Evolutionary conservation across 1,139 yeast species (phyloP), one percentile per base, ranked within the genome.

Genomic region (Geotrichum klebahnii): DNA sequence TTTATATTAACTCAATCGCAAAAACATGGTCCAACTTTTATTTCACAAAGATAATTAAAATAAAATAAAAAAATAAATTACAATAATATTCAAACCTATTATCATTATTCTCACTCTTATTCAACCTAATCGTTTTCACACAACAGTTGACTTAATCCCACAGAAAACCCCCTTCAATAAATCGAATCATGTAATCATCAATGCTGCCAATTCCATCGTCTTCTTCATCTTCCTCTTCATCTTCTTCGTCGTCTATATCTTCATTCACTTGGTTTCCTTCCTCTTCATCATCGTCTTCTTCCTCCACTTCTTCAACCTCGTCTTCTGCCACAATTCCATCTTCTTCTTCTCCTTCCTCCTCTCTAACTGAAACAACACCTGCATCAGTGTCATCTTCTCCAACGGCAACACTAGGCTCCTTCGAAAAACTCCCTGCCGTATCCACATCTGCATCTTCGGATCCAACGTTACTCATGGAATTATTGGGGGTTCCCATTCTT

Each of bases 121-220:
- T n/a, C 33, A 12, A 14, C 5, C 33, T 14, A 29, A 12, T 29
- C 14, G 33, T 29, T 29, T 29, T 29, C 12, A 14, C 14, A 14
- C 33, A 12, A n/a, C 14, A 29, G 12, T n/a, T 12, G 33, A 36
- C 26, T 41, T 31, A 32, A 42, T 54, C 56, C 54, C 55, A 55
- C 61, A 81, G 85, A 62, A 73, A 79, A 0, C 96, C 96, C 53
- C 82, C 82, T 53, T 95, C 94, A 54, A 94, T 86, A 63, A 80
- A 87, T 55, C 90, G 74, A 57, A 94, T 80, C 98, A 94, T 94
- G 69, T 90, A 94, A 74, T 94, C 97, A 65, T 94, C 98, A 52
- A 92, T 79, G 66, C 89, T 96, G 4, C 95, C 95, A 48, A 86
- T 77, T 34, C 80, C 95, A 49, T 83, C 92, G 54, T 79, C 88